These are phyloP conservation scores for Tricharina praecox DNA, from an alignment of 495 filamentous ascomycete genomes.

Conservation along the genomic window DNA sequence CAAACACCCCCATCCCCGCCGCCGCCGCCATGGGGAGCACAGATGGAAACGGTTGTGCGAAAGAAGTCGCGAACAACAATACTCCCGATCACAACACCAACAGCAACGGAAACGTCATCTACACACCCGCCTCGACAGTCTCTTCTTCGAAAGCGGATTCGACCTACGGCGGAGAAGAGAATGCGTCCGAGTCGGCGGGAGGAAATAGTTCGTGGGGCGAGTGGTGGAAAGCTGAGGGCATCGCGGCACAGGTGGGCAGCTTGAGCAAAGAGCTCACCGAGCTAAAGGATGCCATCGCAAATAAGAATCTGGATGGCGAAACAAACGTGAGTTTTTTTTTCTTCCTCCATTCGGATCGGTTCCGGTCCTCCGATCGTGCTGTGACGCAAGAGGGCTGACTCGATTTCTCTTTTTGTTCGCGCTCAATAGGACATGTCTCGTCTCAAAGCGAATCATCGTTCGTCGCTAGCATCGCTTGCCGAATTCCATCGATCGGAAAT, in stretches of 20 bases:
- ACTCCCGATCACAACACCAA: background rate
- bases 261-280: conserved; percentile 22
- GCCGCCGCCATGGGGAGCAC: conserved; percentile 1
- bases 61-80: background rate
- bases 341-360: background rate
- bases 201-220: conserved; percentile 1
- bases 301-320: conserved; percentile 13
- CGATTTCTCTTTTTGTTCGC: background rate
- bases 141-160: conserved; percentile 3
- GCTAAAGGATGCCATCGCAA: conserved; percentile 20
- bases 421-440: conserved; percentile 17
- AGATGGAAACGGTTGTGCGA: background rate
- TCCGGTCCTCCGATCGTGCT: too few species aligned
- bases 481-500: conserved; percentile 20
- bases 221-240: conserved; percentile 4
- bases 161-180: background rate
- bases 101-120: background rate
- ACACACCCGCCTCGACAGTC: conserved; percentile 3
- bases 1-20: background rate
- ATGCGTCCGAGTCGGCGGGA: background rate
- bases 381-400: too few species aligned
- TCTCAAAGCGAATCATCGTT: conserved; percentile 24
- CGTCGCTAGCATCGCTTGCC: conserved; percentile 21
- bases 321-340: conserved; percentile 13
- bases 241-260: conserved; percentile 17